Percentiles rank a stretch among this genome's conserved stretches.
These are phyloP conservation scores for Emergomyces pasteurianus DNA, from an alignment of 2,329 filamentous ascomycete genomes.

Conservation along the genomic window DNA sequence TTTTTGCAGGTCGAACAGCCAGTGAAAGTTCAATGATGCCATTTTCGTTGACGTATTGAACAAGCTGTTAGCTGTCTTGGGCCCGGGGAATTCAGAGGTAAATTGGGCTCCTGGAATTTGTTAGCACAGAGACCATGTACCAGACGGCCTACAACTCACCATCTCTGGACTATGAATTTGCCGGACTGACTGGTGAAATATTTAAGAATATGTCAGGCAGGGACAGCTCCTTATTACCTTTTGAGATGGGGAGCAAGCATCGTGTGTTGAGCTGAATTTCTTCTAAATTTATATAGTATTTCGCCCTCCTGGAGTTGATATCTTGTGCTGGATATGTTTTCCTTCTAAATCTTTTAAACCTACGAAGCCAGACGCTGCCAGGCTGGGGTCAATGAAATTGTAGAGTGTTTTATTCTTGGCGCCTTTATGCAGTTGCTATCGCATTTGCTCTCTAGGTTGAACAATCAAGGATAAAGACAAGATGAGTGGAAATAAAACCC, in stretches of 20 bases:
- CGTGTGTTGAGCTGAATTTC: no score
- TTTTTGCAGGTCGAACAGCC: not conserved
- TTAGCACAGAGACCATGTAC: not conserved
- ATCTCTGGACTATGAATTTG: not conserved
- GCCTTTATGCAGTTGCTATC: no score
- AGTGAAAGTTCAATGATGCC: not conserved
- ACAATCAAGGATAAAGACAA: no score
- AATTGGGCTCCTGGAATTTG: not conserved
- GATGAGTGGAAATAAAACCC: no score
- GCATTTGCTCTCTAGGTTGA: no score
- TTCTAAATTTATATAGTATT: no score
- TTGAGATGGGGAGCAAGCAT: not conserved
- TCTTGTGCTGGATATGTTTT: no score
- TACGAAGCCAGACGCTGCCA: no score
- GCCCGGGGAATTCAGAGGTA: not conserved
- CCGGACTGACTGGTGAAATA: not conserved
- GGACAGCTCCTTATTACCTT: not conserved
- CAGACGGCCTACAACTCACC: not conserved
- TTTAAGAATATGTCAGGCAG: not conserved
- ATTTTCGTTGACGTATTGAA: not conserved
- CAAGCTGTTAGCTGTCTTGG: not conserved
- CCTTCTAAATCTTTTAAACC: no score
- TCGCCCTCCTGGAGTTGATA: no score
- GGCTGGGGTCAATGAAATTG: no score
- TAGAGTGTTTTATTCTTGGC: no score